Evolutionary conservation across 164 flowering plant genomes (phyloP).

Genomic region (Nymphaea thermarum): DNA sequence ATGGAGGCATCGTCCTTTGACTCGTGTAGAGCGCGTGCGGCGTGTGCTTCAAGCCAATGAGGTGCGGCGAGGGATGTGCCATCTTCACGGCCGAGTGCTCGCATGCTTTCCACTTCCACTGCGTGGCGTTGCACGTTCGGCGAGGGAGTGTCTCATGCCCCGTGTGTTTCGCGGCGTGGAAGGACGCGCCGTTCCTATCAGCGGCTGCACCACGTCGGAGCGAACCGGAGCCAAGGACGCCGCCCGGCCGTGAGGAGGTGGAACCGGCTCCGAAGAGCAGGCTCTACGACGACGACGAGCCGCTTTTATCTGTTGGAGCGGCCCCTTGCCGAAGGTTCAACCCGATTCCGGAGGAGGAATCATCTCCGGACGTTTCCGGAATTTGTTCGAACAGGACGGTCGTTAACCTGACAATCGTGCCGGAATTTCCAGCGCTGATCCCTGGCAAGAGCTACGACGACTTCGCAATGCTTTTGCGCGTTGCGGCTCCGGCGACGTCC

Average conservation of each 20-base stretch:
- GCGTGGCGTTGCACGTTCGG: not conserved
- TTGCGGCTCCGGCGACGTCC: not conserved
- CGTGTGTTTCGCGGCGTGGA: not conserved
- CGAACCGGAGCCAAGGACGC: not conserved
- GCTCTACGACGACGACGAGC: slow-evolving; percentile 4
- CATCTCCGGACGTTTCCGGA: not conserved
- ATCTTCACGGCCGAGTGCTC: slow-evolving; percentile 4
- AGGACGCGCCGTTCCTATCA: not conserved
- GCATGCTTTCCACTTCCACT: slow-evolving; percentile 2
- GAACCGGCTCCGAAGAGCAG: not conserved
- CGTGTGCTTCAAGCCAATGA: not conserved
- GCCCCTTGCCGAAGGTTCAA: not conserved
- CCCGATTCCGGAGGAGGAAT: not conserved
- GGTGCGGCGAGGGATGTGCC: not conserved
- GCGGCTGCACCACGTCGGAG: not conserved
- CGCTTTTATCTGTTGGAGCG: not conserved
- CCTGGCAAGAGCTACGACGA: not conserved
- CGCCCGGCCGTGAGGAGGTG: not conserved
- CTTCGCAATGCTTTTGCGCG: not conserved
- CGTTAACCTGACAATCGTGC: not conserved
- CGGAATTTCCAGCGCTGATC: not conserved
- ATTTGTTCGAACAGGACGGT: not conserved
- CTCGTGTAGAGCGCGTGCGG: slow-evolving; percentile 1
- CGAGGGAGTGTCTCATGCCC: not conserved
- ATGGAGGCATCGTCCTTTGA: not conserved